Percentiles rank a stretch among this genome's conserved stretches.
These are phyloP conservation scores for Dissophora globulifera DNA, from an alignment of 192 early-diverging fungal genomes.

Conservation along the genomic window DNA sequence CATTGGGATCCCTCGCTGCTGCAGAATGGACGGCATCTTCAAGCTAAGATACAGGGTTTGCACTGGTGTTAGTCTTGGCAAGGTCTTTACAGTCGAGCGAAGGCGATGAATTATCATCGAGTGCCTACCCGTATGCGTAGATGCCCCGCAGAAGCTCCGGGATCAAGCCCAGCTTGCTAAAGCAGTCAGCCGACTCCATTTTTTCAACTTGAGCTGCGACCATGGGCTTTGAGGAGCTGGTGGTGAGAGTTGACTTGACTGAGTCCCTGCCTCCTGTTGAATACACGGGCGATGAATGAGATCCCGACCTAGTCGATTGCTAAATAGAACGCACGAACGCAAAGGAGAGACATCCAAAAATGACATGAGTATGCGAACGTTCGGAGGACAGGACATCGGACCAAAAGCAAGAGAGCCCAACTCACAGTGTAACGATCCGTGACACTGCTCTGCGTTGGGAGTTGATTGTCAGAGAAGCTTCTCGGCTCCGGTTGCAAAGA, in stretches of 20 bases:
- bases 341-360: neutral
- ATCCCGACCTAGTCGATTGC: constrained; percentile 27
- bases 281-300: constrained; percentile 21
- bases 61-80: too few relatives aligned
- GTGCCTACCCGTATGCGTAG: constrained; percentile 42
- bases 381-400: neutral
- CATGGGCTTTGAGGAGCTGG: constrained; percentile 25
- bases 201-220: constrained; percentile 29
- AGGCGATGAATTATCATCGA: neutral
- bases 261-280: constrained; percentile 28
- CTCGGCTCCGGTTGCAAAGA: constrained; percentile 23
- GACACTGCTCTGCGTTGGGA: constrained; percentile 1
- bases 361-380: neutral
- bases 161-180: constrained; percentile 36
- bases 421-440: constrained; percentile 42
- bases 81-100: too few relatives aligned
- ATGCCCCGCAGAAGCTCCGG: constrained; percentile 46
- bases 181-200: constrained; percentile 37
- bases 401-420: neutral
- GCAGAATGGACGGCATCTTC: constrained; percentile 48
- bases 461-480: constrained; percentile 6
- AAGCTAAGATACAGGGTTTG: too few relatives aligned
- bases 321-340: too few relatives aligned
- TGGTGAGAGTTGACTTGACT: constrained; percentile 25
- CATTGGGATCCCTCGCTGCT: constrained; percentile 52